A percentile compares a stretch with the other conserved stretches of the same genome.
Conservation (phyloP, 176 grass and related monocot species). For the Phyllostachys edulis region DNA sequence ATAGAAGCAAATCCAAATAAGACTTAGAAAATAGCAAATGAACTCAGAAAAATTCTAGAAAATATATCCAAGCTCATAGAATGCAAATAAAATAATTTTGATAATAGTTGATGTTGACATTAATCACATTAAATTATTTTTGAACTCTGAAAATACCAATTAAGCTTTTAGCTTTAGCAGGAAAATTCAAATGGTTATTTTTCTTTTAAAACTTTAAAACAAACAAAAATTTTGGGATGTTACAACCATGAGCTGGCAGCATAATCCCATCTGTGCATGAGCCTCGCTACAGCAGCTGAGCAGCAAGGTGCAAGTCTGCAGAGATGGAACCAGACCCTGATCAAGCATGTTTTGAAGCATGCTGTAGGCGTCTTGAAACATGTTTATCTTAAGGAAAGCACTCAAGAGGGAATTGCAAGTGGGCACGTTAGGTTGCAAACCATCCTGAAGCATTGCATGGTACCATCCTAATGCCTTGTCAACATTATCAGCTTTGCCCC, state of each 20-base stretch:
- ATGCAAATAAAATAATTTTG: no score
- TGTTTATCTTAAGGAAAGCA: slow-evolving; percentile 71
- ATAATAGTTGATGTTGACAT: no score
- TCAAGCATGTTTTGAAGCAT: slow-evolving; percentile 74
- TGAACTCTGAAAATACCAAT: no score
- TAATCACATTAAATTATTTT: no score
- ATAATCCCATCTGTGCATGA: slow-evolving; percentile 53
- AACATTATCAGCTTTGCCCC: slow-evolving; percentile 91
- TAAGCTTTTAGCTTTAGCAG: no score
- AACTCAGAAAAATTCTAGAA: no score
- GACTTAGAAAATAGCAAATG: no score
- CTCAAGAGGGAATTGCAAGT: slow-evolving; percentile 90
- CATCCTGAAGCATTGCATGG: slow-evolving; percentile 79
- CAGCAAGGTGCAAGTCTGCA: slow-evolving; percentile 90
- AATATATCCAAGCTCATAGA: no score
- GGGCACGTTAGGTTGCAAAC: slow-evolving; percentile 86
- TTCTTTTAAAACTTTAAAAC: no score
- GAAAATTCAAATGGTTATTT: no score
- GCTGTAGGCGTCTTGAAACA: slow-evolving; percentile 67
- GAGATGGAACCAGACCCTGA: slow-evolving; percentile 75
- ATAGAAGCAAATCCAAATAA: no score
- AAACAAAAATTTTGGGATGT: no score
- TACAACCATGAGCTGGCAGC: slow-evolving; percentile 80
- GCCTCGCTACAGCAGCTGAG: slow-evolving; percentile 78
- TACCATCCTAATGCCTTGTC: slow-evolving; percentile 83